Percentiles rank a stretch among this genome's conserved stretches.
phyloP scores from a whole-genome alignment of 805 yeast species.

The Candida ipomoeae region DNA sequence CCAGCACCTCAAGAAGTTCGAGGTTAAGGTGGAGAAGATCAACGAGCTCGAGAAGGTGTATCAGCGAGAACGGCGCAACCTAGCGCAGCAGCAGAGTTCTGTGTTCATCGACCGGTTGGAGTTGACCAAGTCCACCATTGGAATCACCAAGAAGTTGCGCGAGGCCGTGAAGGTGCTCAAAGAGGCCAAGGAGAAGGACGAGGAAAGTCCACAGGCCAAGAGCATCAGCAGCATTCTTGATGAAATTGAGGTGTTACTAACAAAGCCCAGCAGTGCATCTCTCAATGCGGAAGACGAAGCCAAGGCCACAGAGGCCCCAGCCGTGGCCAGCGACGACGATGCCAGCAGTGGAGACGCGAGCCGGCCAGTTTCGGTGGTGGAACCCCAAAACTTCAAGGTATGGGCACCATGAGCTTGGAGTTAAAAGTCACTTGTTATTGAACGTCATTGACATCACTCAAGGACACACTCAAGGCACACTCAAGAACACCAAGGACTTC shows the following conservation, averaged over 20 bases:
- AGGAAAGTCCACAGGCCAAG: constrained; percentile 1
- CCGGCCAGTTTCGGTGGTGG: constrained; percentile 34
- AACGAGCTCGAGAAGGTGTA: constrained; percentile 60
- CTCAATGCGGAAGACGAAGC: constrained; percentile 15
- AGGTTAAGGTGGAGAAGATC: constrained; percentile 57
- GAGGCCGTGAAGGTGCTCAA: constrained; percentile 24
- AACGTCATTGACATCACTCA: too few relatives aligned
- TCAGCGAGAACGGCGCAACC: constrained; percentile 57
- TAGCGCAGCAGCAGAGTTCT: constrained; percentile 63
- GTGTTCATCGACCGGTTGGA: constrained; percentile 61
- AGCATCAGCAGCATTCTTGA: constrained; percentile 20
- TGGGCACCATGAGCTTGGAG: constrained; percentile 36
- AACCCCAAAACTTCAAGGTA: constrained; percentile 42
- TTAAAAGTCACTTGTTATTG: too few relatives aligned
- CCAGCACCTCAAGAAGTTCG: constrained; percentile 59
- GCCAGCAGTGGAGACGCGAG: constrained; percentile 6
- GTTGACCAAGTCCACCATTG: constrained; percentile 55
- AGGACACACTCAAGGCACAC: too few relatives aligned
- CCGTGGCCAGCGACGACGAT: constrained; percentile 3
- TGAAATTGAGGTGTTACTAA: constrained; percentile 31
- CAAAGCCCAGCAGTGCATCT: constrained; percentile 29
- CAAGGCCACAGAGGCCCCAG: constrained; percentile 4
- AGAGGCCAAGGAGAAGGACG: constrained; percentile 10
- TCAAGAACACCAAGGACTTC: too few relatives aligned
- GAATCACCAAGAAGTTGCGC: constrained; percentile 45